Base-by-base conservation (phyloP, 306 rosid genomes). In the Nissolia schottii region DNA sequence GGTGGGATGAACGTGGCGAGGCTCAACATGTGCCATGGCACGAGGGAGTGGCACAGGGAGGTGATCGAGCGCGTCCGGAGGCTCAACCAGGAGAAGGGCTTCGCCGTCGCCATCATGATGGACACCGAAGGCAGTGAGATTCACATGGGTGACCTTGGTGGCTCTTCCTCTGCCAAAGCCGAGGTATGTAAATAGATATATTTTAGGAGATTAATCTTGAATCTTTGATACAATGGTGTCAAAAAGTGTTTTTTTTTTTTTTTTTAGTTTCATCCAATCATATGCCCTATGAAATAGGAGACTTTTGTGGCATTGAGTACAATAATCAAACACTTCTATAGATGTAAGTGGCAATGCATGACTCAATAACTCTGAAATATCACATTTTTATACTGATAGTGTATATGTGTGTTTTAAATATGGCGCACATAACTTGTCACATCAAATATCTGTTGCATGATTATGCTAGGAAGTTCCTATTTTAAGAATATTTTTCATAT, bases 91-190 rank as follows among this genome's bases (percentile, higher is more conserved):
- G 86, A 89, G 48, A 95, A 95, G 51, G 99, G 99, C 0, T 95
- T 82, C 24, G 99, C 99, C 7, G 99, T 95, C 10, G 99, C 99
- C 2, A 81, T 95, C 15, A 89, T 95, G 99, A 95, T 95, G 99
- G 99, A 95, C 38, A 95, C 99, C 0, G 97, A 95, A 73, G 99
- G 99, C 12, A 95, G 99, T 70, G 99, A 95, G 84, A 95, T 95
- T 81, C 99, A 95, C 56, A 95, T 95, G 99, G 99, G 99, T 11
- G 99, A 95, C 72, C 83, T 95, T 54, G 96, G 96, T 27, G 99
- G 97, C 20, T 83, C 96, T 66, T 79, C 99, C 28, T 95, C 99
- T 1, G 96, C 79, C 74, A 95, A 89, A 84, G 96, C 99, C 12
- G 99, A 95, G 84, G 97, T 92, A 23, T 7, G n/a, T n/a, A n/a